A percentile compares a stretch with the other conserved stretches of the same genome.
phyloP scores from a whole-genome alignment of 2,329 filamentous ascomycete genomes.

The Cladosporium sp. region DNA sequence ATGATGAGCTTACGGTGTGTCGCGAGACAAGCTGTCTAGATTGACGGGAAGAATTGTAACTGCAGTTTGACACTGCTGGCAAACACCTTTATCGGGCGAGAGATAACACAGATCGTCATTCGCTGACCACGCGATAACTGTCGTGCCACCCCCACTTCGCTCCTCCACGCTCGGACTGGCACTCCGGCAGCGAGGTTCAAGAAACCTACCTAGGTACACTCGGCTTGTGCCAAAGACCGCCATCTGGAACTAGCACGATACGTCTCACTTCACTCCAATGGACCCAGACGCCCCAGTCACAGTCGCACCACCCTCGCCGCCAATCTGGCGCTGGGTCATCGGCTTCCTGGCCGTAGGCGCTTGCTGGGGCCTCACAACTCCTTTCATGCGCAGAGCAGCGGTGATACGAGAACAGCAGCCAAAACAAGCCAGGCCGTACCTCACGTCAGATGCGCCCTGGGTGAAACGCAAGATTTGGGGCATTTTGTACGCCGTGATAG shows the following conservation, averaged over 20 bases:
- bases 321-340: slow-evolving; percentile 73
- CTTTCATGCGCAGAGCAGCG: slow-evolving; percentile 83
- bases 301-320: slow-evolving; percentile 27
- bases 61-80: neutral
- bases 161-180: neutral
- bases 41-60: too few relatives aligned
- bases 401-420: slow-evolving; percentile 47
- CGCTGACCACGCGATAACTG: neutral
- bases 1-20: slow-evolving; percentile 8
- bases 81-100: neutral
- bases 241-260: neutral
- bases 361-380: slow-evolving; percentile 72
- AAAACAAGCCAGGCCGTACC: slow-evolving; percentile 48
- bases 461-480: slow-evolving; percentile 59
- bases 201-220: neutral
- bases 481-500: slow-evolving; percentile 69
- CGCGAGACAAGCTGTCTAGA: too few relatives aligned
- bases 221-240: neutral
- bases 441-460: slow-evolving; percentile 50
- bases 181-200: neutral
- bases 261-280: slow-evolving; percentile 17
- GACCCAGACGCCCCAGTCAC: slow-evolving; percentile 26
- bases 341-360: slow-evolving; percentile 87
- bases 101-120: slow-evolving; percentile 1
- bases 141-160: neutral